phyloP scores from a whole-genome alignment of 1,284 basidiomycete species.

The Ustilago crameri region DNA sequence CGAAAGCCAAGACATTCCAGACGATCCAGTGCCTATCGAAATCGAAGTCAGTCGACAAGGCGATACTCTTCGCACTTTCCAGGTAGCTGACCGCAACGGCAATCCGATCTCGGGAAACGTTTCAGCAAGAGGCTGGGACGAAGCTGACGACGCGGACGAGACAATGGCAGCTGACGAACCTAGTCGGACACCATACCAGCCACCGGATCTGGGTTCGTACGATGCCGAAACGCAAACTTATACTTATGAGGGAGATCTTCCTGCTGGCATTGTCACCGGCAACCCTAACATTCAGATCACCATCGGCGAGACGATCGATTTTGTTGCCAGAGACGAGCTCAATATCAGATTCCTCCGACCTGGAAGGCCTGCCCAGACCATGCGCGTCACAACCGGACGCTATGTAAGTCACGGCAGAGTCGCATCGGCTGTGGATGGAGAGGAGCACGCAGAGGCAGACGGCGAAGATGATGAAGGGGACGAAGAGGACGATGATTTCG shows the following conservation, averaged over 20 bases:
- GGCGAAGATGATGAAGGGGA: conserved; percentile 5
- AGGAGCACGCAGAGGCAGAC: background rate
- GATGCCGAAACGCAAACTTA: conserved; percentile 28
- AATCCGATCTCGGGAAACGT: conserved; percentile 12
- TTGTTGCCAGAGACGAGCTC: conserved; percentile 26
- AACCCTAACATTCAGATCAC: conserved; percentile 24
- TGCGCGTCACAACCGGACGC: conserved; percentile 29
- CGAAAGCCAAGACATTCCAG: conserved; percentile 15
- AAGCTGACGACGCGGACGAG: conserved; percentile 12
- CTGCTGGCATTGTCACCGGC: conserved; percentile 26
- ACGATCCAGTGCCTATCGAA: conserved; percentile 38
- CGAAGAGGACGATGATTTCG: conserved; percentile 28
- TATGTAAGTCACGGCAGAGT: too few relatives aligned
- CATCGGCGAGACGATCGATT: conserved; percentile 27
- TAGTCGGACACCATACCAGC: conserved; percentile 15
- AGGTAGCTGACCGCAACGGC: conserved; percentile 38
- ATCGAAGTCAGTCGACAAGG: conserved; percentile 28
- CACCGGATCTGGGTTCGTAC: conserved; percentile 22
- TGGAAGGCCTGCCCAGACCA: conserved; percentile 23
- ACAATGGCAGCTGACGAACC: background rate
- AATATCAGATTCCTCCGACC: conserved; percentile 32
- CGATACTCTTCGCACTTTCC: conserved; percentile 27
- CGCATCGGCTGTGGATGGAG: too few relatives aligned
- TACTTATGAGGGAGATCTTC: conserved; percentile 29
- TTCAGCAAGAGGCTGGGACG: conserved; percentile 19